These are phyloP conservation scores for Thecamonas trahens DNA, from an alignment of 78 protist species.

Conservation along the genomic window DNA sequence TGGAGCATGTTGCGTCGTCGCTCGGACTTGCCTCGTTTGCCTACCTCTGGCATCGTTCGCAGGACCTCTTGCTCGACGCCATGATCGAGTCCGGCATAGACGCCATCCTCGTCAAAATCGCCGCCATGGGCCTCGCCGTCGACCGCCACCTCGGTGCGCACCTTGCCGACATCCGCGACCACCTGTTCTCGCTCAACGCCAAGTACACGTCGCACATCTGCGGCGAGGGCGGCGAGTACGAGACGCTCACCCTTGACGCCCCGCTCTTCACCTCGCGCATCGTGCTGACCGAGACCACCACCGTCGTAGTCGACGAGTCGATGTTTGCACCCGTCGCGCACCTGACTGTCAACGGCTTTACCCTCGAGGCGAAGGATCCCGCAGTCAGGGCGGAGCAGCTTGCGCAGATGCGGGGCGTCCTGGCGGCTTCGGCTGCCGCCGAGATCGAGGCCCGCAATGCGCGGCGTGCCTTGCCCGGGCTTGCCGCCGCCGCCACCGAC, in stretches of 20 bases:
- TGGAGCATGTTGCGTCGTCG: slow-evolving; percentile 62
- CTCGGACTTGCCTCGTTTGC: slow-evolving; percentile 64
- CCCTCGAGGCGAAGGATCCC: slow-evolving; percentile 12
- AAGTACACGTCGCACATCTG: slow-evolving; percentile 62
- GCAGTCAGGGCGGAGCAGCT: neutral
- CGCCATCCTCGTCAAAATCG: slow-evolving; percentile 77
- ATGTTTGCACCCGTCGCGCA: slow-evolving; percentile 42
- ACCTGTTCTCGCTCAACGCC: slow-evolving; percentile 2
- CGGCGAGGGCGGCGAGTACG: slow-evolving; percentile 99
- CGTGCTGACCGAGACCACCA: slow-evolving; percentile 6
- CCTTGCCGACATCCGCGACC: slow-evolving; percentile 39
- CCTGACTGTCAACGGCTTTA: neutral
- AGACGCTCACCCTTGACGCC: slow-evolving; percentile 81
- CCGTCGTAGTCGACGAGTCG: neutral
- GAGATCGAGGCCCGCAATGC: no score
- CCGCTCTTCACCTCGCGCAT: slow-evolving; percentile 70
- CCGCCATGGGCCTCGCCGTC: slow-evolving; percentile 39
- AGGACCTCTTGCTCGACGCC: slow-evolving; percentile 59
- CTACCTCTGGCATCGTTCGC: slow-evolving; percentile 82
- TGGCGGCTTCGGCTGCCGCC: no score
- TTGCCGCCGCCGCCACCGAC: no score
- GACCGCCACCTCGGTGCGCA: slow-evolving; percentile 59
- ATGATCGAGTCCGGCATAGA: slow-evolving; percentile 62
- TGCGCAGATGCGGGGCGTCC: no score
- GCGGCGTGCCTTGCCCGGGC: no score